Base-by-base conservation (phyloP, 495 filamentous ascomycete genomes). In the Penicillium canariense region DNA sequence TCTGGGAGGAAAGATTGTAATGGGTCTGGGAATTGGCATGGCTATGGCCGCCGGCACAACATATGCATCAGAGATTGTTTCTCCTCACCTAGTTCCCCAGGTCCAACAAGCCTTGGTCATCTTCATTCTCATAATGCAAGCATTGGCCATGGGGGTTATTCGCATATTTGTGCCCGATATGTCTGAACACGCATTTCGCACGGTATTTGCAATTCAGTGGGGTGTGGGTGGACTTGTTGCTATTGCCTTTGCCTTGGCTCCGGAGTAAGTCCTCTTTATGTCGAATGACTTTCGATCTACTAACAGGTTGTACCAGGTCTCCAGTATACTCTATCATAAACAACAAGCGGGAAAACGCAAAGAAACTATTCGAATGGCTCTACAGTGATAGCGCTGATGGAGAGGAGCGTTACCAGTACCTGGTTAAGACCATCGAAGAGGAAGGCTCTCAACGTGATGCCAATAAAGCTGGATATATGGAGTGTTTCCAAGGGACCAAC, bases 1-100 rank as follows among this genome's bases (percentile, higher is more conserved):
- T 23, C 48, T 68, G 10, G 66, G 56, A 35, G 66, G 66, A 26
- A 68, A 68, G 48, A 66, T 68, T 48, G 52, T 68, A 1, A 57
- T 60, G 5, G 66, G 66, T 5, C 45, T 68, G 28, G 54, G 54
- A 6, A 56, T 56, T 14, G 54, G 54, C 7, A 56, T 56, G 54
- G 47, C 38, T 11, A 45, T 68, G 50, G 44, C 60, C n/a, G 36
- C 60, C 8, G 63, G 66, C 4, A 63, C 60, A 35, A 66, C 63
- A 14, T 68, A 68, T 43, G 63, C 63, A 7, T 63, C 60, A 2
- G 66, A 68, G 38, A 49, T 66, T 20, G 52, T 61, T 8, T 63
- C 57, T 61, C 40, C 60, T 38, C 52, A 49, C 34, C 35, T 56
- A 9, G 46, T 56, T n/a, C 47, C 54, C 12, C 55, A 56, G 22